phyloP scores from a whole-genome alignment of 768 basidiomycete species.

The Krasilnikovozyma curviuscula region DNA sequence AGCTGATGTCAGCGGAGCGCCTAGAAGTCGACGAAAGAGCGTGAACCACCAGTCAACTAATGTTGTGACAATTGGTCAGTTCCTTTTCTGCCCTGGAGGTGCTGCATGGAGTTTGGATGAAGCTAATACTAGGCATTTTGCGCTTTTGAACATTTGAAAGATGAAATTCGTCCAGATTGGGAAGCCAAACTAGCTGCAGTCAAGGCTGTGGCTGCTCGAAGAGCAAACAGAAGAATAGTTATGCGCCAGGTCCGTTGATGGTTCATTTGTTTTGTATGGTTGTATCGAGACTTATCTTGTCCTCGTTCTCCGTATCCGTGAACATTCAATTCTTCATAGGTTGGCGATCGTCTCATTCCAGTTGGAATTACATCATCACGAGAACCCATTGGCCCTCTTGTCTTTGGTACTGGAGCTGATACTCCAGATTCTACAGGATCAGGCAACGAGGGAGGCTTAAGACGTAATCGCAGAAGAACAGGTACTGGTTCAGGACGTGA shows the following conservation, averaged over 20 bases:
- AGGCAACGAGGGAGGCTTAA: slow-evolving; percentile 23
- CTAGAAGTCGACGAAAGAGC: slow-evolving; percentile 45
- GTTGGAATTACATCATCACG: slow-evolving; percentile 75
- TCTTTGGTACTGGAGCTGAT: slow-evolving; percentile 26
- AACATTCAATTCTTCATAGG: slow-evolving; percentile 22
- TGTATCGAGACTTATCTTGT: background rate
- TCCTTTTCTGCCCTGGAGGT: background rate
- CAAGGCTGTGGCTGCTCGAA: slow-evolving; percentile 81
- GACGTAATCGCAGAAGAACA: slow-evolving; percentile 31
- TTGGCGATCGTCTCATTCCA: slow-evolving; percentile 89
- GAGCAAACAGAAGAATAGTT: slow-evolving; percentile 86
- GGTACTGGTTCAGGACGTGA: slow-evolving; percentile 30
- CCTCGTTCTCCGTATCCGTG: background rate
- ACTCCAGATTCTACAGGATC: background rate
- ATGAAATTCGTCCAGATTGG: slow-evolving; percentile 96
- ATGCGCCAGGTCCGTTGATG: slow-evolving; percentile 52
- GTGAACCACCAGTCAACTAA: slow-evolving; percentile 68
- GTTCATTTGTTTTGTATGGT: background rate
- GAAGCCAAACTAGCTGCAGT: slow-evolving; percentile 86
- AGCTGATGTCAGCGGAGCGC: slow-evolving; percentile 3
- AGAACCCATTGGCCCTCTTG: slow-evolving; percentile 37
- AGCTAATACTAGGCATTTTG: background rate
- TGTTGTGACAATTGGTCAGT: slow-evolving; percentile 72
- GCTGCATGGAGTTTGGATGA: slow-evolving; percentile 1
- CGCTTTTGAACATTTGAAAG: slow-evolving; percentile 29